Evolutionary conservation across 108 stramenopile species (phyloP), one percentile per base, ranked within the genome.

Genomic region (Cyclotella baltica): DNA sequence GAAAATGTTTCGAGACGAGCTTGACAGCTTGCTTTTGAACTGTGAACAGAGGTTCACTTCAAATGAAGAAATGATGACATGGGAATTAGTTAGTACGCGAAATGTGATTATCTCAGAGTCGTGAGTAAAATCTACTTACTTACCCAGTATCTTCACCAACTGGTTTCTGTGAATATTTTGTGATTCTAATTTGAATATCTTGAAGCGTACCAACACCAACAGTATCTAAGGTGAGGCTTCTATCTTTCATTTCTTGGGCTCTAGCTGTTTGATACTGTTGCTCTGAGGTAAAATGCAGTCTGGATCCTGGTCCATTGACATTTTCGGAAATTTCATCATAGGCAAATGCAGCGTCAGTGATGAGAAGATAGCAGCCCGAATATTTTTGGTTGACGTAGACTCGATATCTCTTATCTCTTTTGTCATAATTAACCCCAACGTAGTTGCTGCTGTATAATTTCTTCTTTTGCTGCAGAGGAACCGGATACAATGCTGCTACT

Each of bases 251-350:
- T 22, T 61, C 59, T 34, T 61, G 31, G 13, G 30, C 59, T n/a
- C 59, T 1, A 34, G 59, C 59, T n/a, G 16, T n/a, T 16, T 34
- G 33, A 1, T 18, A 61, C 16, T 61, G 59, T 31, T 61, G 31
- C 15, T 33, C 59, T 13, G 59, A 34, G 59, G 59, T 11, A 61
- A 61, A 61, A 33, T 61, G 30, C 13, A 61, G 31, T 3, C 59
- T 11, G 16, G 59, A 61, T 61, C 59, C 59, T 25, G 55, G 55
- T 0, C 59, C 59, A 34, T 61, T 61, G 59, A 31, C 33, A 16
- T 61, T 31, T 61, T 5, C 33, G 4, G 15, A 0, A 18, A 61
- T 22, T 34, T 34, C 5, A 61, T 61, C 59, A 16, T 34, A 31
- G 1, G 31, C 30, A 33, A n/a, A 61, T 13, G 59, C 59, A 34